A percentile compares a stretch with the other conserved stretches of the same genome.
phyloP scores from a whole-genome alignment of 164 flowering plant species.

The Saururus chinensis region DNA sequence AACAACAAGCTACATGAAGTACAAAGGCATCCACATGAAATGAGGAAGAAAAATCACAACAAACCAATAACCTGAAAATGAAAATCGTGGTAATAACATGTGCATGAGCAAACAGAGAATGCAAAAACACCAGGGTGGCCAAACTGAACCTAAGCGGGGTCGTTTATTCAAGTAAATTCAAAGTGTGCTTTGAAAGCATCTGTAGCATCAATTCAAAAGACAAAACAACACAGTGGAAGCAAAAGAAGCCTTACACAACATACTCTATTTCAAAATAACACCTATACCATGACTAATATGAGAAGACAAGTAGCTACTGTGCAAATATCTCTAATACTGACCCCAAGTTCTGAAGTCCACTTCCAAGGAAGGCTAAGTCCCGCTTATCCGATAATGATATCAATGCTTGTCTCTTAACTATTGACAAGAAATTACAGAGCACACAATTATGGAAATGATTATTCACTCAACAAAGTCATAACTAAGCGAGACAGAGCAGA shows the following conservation, averaged over 20 bases:
- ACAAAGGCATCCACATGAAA: too few relatives aligned
- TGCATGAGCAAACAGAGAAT: too few relatives aligned
- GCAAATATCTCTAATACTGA: slow-evolving; percentile 8
- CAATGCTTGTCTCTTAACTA: slow-evolving; percentile 67
- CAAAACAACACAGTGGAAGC: not conserved
- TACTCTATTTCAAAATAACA: not conserved
- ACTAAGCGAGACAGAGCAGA: not conserved
- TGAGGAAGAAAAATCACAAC: too few relatives aligned
- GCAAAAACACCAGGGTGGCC: too few relatives aligned
- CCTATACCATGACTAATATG: too few relatives aligned
- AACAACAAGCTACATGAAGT: too few relatives aligned
- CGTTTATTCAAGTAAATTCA: not conserved
- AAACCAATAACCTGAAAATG: too few relatives aligned
- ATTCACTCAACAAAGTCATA: not conserved
- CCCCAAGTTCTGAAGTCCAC: slow-evolving; percentile 77
- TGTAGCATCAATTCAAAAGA: not conserved
- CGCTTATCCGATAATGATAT: slow-evolving; percentile 89
- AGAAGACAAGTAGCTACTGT: not conserved
- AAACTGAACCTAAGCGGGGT: not conserved
- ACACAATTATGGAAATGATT: not conserved
- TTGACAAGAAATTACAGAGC: not conserved
- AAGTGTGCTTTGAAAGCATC: not conserved
- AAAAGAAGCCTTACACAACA: not conserved
- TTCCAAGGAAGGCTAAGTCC: slow-evolving; percentile 63
- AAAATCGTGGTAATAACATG: too few relatives aligned